Percentiles rank a stretch among this genome's conserved stretches.
These are phyloP conservation scores for Bondarzewia mesenterica DNA, from an alignment of 1,284 basidiomycete genomes.

Conservation along the genomic window DNA sequence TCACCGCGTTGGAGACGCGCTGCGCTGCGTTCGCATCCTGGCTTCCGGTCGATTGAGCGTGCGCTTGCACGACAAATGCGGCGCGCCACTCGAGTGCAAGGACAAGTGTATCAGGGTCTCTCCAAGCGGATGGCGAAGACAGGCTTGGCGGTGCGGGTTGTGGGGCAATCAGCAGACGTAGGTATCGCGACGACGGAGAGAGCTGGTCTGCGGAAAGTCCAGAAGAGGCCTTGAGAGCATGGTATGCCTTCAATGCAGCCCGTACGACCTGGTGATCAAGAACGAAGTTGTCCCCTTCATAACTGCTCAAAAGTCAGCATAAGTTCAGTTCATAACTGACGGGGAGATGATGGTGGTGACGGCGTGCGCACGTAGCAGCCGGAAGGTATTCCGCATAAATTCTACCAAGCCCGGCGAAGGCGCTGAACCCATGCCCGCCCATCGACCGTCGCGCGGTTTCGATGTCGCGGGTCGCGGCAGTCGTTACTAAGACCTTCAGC, in stretches of 20 bases:
- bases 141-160: conserved; percentile 9
- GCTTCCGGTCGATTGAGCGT: conserved; percentile 24
- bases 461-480: conserved; percentile 46
- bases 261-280: conserved; percentile 68
- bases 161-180: conserved; percentile 35
- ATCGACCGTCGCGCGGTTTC: conserved; percentile 65
- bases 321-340: neutral
- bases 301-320: conserved; percentile 28
- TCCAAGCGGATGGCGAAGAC: conserved; percentile 22
- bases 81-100: conserved; percentile 55
- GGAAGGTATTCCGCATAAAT: conserved; percentile 63
- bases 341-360: neutral
- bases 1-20: conserved; percentile 53
- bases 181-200: conserved; percentile 43
- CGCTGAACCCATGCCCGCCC: conserved; percentile 75
- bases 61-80: conserved; percentile 44
- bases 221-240: conserved; percentile 21
- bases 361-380: conserved; percentile 45
- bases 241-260: conserved; percentile 55
- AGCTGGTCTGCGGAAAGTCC: conserved; percentile 19
- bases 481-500: conserved; percentile 58
- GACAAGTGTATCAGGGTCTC: conserved; percentile 31
- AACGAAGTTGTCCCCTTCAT: conserved; percentile 75
- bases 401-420: conserved; percentile 57
- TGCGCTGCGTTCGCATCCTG: conserved; percentile 47